Evolutionary conservation across 2,329 filamentous ascomycete genomes (phyloP), one percentile per base, ranked within the genome.

Genomic region (Cladophialophora carrionii): DNA sequence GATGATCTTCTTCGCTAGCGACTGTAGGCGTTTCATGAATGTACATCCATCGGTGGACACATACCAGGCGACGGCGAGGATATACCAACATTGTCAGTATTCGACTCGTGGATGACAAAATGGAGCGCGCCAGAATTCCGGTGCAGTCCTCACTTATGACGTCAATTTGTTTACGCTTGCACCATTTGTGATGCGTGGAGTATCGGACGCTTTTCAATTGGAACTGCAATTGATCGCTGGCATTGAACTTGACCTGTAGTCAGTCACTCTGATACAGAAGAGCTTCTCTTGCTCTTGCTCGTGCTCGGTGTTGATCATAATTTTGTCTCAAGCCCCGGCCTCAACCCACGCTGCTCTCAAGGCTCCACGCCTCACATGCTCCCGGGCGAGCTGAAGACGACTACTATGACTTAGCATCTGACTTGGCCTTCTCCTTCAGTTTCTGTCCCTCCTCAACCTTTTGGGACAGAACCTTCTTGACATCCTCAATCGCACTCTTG

Each of bases 401-500:
- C 6, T 8, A 29, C 29, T 54, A 54, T 54, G 17, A 31, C 34
- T 54, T 54, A 12, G 31, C 52, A 54, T 64, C 62, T 37, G 62
- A 46, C 51, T 65, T 61, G 48, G 52, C 84, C 71, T 85, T 82
- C 1, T 87, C 79, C 2, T 78, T 78, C 70, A 89, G 81, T 69
- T 89, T 83, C 73, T 88, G 80, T 0, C 85, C 78, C 61, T 79
- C 71, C 41, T 81, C 78, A 10, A 78, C 77, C 70, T 80, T 82
- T 63, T 76, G 74, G 63, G 75, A 74, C 57, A 80, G 74, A 56
- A 80, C 79, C 58, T 79, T 78, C 71, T 82, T 78, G n/a, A 82
- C 68, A 65, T 82, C 80, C 17, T 73, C 82, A 56, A 90, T 80
- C 0, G 89, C 88, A 74, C 90, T 87, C 77, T 87, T 87, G 58